Conservation (phyloP, 208 protist species). For the Novymonas esmeraldas region DNA sequence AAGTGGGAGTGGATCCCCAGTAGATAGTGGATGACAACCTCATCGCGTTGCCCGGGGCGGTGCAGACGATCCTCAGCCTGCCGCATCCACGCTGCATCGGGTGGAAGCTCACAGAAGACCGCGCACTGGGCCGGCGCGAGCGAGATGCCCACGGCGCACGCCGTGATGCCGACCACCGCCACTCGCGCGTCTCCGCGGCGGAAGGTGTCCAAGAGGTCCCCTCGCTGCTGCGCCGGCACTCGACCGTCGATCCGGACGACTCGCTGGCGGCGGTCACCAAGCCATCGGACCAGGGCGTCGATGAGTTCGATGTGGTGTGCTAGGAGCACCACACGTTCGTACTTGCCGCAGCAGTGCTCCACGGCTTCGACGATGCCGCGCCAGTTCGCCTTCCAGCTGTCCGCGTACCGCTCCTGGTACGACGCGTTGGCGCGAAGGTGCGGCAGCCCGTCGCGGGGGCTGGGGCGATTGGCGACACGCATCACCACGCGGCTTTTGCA, state of each 20-base stretch:
- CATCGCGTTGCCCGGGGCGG: conserved; percentile 57
- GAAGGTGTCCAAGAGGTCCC: conserved; percentile 43
- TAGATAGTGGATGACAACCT: conserved; percentile 70
- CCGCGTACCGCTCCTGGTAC: conserved; percentile 72
- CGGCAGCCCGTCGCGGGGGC: background rate
- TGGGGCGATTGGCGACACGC: conserved; percentile 37
- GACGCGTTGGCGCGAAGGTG: background rate
- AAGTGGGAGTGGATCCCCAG: conserved; percentile 64
- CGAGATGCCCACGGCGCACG: conserved; percentile 77
- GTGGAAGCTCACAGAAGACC: conserved; percentile 86
- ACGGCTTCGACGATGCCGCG: conserved; percentile 67
- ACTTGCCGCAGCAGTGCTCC: conserved; percentile 55
- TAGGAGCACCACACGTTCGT: conserved; percentile 70
- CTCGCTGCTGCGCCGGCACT: conserved; percentile 40
- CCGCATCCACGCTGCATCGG: conserved; percentile 73
- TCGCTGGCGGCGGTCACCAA: conserved; percentile 26
- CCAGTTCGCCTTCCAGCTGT: conserved; percentile 56
- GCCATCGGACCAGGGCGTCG: conserved; percentile 34
- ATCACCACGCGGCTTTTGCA: conserved; percentile 68
- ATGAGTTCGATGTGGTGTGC: conserved; percentile 80
- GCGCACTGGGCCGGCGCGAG: conserved; percentile 66
- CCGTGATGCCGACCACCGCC: conserved; percentile 78
- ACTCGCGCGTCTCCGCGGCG: conserved; percentile 40
- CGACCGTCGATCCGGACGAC: conserved; percentile 73
- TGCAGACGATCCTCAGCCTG: conserved; percentile 89